Evolutionary conservation across 371 early-diverging fungal genomes (phyloP).

Genomic region (Mortierella sp.): DNA sequence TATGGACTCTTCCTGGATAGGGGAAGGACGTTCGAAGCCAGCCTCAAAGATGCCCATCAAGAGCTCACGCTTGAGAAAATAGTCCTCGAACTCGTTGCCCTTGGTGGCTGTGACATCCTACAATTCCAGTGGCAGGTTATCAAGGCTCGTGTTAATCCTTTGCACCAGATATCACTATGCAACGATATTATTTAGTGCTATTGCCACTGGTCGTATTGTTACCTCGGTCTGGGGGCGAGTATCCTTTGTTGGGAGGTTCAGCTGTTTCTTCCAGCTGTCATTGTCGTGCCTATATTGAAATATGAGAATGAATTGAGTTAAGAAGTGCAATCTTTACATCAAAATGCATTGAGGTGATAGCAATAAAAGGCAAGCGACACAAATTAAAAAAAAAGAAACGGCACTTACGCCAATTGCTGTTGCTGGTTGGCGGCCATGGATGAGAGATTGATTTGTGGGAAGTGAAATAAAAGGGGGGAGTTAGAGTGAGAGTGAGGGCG

Average conservation of each 20-base stretch:
- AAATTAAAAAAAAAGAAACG: neutral
- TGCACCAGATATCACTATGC: conserved; percentile 70
- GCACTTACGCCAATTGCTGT: conserved; percentile 40
- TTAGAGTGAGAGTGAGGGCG: neutral
- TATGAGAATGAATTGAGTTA: too few relatives aligned
- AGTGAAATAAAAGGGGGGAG: neutral
- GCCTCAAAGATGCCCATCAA: conserved; percentile 99
- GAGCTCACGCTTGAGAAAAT: conserved; percentile 95
- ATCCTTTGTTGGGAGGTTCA: conserved; percentile 85
- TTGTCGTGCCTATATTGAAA: conserved; percentile 64
- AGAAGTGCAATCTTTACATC: too few relatives aligned
- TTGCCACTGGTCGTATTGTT: conserved; percentile 1
- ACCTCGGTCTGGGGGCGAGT: conserved; percentile 90
- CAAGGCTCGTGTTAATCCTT: neutral
- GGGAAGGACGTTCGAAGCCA: conserved; percentile 98
- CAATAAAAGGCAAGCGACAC: neutral
- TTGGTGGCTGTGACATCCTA: conserved; percentile 96
- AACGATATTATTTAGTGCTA: conserved; percentile 84
- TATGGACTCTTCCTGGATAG: conserved; percentile 99
- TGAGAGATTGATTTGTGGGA: neutral
- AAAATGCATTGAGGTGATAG: neutral
- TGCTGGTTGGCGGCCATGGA: conserved; percentile 42
- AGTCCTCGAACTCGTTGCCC: conserved; percentile 99
- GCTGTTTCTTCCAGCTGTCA: conserved; percentile 81
- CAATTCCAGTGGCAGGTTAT: conserved; percentile 82